phyloP scores from a whole-genome alignment of 129 eudicot species.

The Solidago caesia region DNA sequence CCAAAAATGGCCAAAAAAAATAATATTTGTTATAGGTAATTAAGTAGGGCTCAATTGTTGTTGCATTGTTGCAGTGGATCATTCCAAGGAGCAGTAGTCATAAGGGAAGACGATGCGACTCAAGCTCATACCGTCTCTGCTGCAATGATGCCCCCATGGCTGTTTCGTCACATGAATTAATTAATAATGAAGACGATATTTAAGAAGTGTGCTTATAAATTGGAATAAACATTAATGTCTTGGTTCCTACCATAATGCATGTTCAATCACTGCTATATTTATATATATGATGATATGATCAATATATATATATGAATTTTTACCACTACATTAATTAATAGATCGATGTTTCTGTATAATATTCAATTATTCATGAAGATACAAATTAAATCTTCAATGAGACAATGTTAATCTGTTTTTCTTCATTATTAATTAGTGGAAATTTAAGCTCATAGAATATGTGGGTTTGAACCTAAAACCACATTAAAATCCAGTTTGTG shows the following conservation, averaged over 20 bases:
- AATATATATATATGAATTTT: background rate
- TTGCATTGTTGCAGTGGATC: constrained; percentile 24
- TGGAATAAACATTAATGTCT: constrained; percentile 20
- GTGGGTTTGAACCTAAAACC: too few relatives aligned
- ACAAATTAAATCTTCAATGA: background rate
- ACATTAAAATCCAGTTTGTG: too few relatives aligned
- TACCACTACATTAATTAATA: background rate
- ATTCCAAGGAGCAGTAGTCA: constrained; percentile 17
- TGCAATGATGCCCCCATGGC: constrained; percentile 34
- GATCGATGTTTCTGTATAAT: constrained; percentile 17
- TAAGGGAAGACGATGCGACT: constrained; percentile 27
- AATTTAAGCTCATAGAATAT: too few relatives aligned
- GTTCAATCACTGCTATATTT: constrained; percentile 21
- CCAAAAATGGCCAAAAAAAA: too few relatives aligned
- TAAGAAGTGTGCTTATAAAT: constrained; percentile 4
- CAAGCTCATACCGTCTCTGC: constrained; percentile 29
- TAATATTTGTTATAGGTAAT: background rate
- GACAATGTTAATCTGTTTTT: background rate
- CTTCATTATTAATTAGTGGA: background rate
- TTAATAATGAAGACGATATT: background rate
- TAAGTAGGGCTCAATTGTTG: background rate
- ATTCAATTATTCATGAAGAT: constrained; percentile 4
- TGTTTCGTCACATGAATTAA: constrained; percentile 35
- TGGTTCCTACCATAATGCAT: constrained; percentile 24
- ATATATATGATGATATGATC: background rate